Evolutionary conservation across 2,329 filamentous ascomycete genomes (phyloP).

Genomic region (Trichophyton verrucosum): DNA sequence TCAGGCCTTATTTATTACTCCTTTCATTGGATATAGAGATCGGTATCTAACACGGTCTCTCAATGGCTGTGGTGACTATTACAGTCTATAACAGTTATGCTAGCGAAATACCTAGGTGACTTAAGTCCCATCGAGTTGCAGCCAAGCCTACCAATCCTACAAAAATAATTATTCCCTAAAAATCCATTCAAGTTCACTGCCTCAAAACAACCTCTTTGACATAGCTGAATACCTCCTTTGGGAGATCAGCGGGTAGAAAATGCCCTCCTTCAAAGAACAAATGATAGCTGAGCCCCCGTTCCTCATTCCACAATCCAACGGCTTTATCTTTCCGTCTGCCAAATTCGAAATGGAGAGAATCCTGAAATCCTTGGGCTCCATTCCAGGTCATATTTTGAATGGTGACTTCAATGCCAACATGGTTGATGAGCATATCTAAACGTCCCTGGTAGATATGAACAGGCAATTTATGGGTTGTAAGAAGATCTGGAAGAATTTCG

Average conservation of each 20-base stretch:
- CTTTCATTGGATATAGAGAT: too few species aligned
- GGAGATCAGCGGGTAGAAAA: constrained; percentile 22
- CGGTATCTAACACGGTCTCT: too few species aligned
- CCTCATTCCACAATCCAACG: constrained; percentile 23
- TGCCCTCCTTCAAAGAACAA: constrained; percentile 25
- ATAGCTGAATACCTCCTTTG: constrained; percentile 27
- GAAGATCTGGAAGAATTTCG: constrained; percentile 21
- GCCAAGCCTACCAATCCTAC: not conserved
- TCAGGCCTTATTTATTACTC: too few species aligned
- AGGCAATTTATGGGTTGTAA: constrained; percentile 22
- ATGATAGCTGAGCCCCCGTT: constrained; percentile 28
- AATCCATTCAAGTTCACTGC: not conserved
- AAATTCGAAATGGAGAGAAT: constrained; percentile 18
- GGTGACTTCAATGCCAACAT: constrained; percentile 25
- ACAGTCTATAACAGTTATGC: too few species aligned
- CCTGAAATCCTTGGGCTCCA: constrained; percentile 26
- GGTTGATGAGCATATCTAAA: constrained; percentile 28
- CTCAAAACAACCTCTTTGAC: constrained; percentile 25
- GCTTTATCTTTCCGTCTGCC: not conserved
- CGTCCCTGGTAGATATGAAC: constrained; percentile 29
- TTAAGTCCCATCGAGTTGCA: not conserved
- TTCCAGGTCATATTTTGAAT: constrained; percentile 33
- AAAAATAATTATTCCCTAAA: not conserved
- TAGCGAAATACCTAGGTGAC: too few species aligned
- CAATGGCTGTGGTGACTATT: too few species aligned